phyloP scores from a whole-genome alignment of 345 rosid genomes.

The Lagerstroemia speciosa region DNA sequence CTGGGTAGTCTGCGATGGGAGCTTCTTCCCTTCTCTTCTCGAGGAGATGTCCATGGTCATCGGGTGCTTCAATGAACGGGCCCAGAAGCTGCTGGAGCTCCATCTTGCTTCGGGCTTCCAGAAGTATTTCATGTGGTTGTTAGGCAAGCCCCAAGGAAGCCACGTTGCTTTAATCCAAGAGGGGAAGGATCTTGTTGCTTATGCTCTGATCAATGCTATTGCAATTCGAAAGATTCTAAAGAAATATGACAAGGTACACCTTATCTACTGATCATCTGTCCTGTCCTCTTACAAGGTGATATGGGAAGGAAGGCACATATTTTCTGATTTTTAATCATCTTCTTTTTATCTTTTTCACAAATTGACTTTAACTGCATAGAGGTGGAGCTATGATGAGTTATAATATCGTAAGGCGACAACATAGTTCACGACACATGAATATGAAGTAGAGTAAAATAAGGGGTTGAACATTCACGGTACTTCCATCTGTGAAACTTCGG shows the following conservation, averaged over 20 bases:
- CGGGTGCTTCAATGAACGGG: constrained; percentile 72
- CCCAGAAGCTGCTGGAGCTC: constrained; percentile 68
- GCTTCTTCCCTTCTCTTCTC: constrained; percentile 83
- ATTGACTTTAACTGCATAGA: too few species aligned
- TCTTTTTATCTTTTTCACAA: not conserved
- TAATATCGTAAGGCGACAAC: too few species aligned
- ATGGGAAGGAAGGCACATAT: too few species aligned
- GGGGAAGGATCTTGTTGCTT: constrained; percentile 73
- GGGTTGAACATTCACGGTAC: too few species aligned
- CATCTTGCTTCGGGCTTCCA: constrained; percentile 76
- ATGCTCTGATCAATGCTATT: constrained; percentile 73
- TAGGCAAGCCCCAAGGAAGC: constrained; percentile 33
- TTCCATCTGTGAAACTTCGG: too few species aligned
- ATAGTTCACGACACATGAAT: too few species aligned
- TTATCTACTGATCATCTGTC: not conserved
- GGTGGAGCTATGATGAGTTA: too few species aligned
- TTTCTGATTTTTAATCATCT: not conserved
- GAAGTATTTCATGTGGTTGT: constrained; percentile 66
- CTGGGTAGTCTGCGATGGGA: constrained; percentile 69
- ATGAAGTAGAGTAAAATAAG: too few species aligned
- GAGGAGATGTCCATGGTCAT: constrained; percentile 75
- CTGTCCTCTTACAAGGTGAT: not conserved
- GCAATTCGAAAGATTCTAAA: constrained; percentile 87
- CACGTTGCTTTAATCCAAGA: constrained; percentile 62
- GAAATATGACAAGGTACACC: constrained; percentile 52